These are phyloP conservation scores for Apostasia shenzhenica DNA, from an alignment of 106 monocot genomes.

Conservation along the genomic window DNA sequence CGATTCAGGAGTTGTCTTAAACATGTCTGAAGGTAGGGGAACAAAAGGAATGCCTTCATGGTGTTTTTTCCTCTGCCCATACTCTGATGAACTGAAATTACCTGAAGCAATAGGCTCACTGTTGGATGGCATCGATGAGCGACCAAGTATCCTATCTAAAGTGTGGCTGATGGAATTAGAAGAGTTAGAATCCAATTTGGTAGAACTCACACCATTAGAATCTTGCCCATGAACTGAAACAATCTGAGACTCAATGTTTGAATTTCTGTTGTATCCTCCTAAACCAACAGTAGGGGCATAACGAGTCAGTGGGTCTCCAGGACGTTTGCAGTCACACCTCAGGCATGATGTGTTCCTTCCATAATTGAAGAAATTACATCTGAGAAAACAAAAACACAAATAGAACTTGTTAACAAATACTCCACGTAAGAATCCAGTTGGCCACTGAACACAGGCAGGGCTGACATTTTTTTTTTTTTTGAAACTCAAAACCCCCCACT, in stretches of 20 bases:
- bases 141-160: constrained; percentile 76
- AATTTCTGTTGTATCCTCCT: constrained; percentile 5
- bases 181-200: constrained; percentile 15
- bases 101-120: constrained; percentile 6
- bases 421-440: background rate
- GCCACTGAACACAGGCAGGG: too few species aligned
- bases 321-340: constrained; percentile 86
- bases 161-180: constrained; percentile 45
- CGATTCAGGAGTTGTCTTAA: constrained; percentile 26
- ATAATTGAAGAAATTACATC: constrained; percentile 88
- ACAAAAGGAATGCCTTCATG: constrained; percentile 62
- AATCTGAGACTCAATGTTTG: constrained; percentile 27
- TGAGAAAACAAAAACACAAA: constrained; percentile 9
- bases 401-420: background rate
- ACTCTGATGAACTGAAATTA: constrained; percentile 13
- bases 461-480: too few species aligned
- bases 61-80: constrained; percentile 27
- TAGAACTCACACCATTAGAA: constrained; percentile 5
- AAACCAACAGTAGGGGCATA: constrained; percentile 5
- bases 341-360: constrained; percentile 84
- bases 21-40: constrained; percentile 62
- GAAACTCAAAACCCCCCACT: too few species aligned
- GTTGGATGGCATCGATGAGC: constrained; percentile 23
- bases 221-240: constrained; percentile 39
- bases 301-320: constrained; percentile 21